These are phyloP conservation scores for Phaeolepiota aurea DNA, from an alignment of 768 basidiomycete species.

Conservation along the genomic window DNA sequence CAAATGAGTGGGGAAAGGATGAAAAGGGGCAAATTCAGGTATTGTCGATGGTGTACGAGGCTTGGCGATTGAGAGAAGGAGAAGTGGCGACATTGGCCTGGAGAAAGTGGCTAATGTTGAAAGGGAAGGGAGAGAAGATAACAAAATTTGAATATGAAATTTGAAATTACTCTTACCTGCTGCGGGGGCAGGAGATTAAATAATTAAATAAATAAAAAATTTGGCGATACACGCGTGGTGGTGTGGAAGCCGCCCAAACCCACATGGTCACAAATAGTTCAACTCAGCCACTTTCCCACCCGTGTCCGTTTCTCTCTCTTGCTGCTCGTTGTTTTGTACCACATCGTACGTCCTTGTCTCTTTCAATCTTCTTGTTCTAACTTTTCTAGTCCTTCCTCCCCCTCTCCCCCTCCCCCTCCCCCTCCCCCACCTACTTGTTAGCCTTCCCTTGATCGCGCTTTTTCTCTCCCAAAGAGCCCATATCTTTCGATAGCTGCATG, in stretches of 20 bases:
- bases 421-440: not conserved
- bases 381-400: constrained; percentile 5
- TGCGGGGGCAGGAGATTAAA: no score
- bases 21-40: constrained; percentile 15
- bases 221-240: no score
- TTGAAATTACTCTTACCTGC: no score
- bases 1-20: constrained; percentile 12
- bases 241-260: no score
- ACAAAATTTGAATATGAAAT: constrained; percentile 24
- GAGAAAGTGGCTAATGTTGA: constrained; percentile 37
- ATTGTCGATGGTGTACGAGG: constrained; percentile 27
- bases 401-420: constrained; percentile 11
- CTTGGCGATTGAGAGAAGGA: constrained; percentile 31
- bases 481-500: constrained; percentile 27
- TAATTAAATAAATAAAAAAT: no score
- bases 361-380: constrained; percentile 1
- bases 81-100: constrained; percentile 32
- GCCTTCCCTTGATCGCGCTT: not conserved
- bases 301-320: no score
- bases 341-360: not conserved
- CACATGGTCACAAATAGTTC: no score
- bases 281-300: no score
- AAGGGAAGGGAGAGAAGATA: constrained; percentile 32
- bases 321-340: constrained; percentile 15
- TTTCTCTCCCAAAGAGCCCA: no score